These are phyloP conservation scores for Trichoderma pleuroti DNA, from an alignment of 2,329 filamentous ascomycete genomes.

Conservation along the genomic window DNA sequence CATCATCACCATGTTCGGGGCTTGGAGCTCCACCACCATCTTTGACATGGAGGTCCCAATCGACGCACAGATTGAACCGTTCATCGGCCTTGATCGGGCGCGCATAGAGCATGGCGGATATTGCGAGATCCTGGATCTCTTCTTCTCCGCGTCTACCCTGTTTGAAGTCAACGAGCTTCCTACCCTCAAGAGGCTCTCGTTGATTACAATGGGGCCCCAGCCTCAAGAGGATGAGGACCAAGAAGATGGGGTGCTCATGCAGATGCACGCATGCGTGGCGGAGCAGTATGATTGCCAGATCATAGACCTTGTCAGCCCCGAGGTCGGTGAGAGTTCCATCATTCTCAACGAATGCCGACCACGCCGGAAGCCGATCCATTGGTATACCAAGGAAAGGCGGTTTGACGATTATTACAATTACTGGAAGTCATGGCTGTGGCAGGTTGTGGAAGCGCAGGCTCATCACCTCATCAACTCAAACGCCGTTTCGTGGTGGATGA, in stretches of 20 bases:
- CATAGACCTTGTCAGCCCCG: background rate
- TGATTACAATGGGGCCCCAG: slow-evolving; percentile 14
- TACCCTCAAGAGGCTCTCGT: slow-evolving; percentile 1
- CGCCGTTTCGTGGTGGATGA: slow-evolving; percentile 1
- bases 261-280: slow-evolving; percentile 13
- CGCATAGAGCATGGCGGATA: slow-evolving; percentile 9
- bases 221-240: background rate
- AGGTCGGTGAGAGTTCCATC: background rate
- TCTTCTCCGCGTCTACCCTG: slow-evolving; percentile 1
- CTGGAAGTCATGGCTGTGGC: slow-evolving; percentile 15
- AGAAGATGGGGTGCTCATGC: background rate
- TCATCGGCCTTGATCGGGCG: background rate
- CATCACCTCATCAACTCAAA: background rate
- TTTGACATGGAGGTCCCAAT: background rate
- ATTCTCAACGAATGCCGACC: slow-evolving; percentile 12
- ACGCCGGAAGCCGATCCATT: background rate
- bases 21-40: slow-evolving; percentile 16
- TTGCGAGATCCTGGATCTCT: slow-evolving; percentile 4
- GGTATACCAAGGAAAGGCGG: background rate
- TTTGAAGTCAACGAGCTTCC: slow-evolving; percentile 8
- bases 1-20: slow-evolving; percentile 17
- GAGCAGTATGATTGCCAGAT: slow-evolving; percentile 15
- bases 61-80: background rate
- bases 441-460: background rate
- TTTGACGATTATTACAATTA: background rate